Base-by-base conservation (phyloP, 495 filamentous ascomycete genomes). In the Xylaria grammica region DNA sequence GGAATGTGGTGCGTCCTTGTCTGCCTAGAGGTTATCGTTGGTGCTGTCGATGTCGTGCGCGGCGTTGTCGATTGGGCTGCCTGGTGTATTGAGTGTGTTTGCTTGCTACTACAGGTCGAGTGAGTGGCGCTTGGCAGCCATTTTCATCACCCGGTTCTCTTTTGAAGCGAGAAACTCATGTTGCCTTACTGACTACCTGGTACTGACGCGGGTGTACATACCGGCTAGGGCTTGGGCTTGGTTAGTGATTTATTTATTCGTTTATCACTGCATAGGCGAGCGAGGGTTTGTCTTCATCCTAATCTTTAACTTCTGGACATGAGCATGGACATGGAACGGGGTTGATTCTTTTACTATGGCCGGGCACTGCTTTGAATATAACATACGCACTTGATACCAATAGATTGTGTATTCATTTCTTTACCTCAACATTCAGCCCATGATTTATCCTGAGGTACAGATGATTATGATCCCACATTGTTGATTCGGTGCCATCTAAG, bases 61-160 rank as follows among this genome's bases (percentile, higher is more conserved):
- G 62, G 58, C 20, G 34, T 72, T 30, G 62, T 72, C 13, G 65
- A 70, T 26, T 74, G 69, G 72, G 56, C 52, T 34, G 55, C 54
- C 20, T 72, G 72, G 72, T 65, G 67, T 32, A 48, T 74, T 32
- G 69, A 72, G 29, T 62, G 49, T 49, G 22, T 66, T 24, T 57
- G 67, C 19, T 17, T 67, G 42, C 19, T 71, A 26, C 40, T 62
- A 52, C 62, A 62, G 50, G 65, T 57, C 19, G 67, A 66, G 24
- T 65, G 40, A 63, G 9, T 32, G 24, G 15, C 36, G 19, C n/a
- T 19, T 8, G 30, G 20, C 3, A 4, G 13, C 2, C 4, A 22
- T 6, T 51, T 5, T 3, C 26, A 30, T 24, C 13, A 10, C 3
- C 20, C 22, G 17, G 11, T 27, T 1, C 40, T 42, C 20, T 17